These are phyloP conservation scores for Cucurbita maxima DNA, from an alignment of 306 rosid species.

Conservation along the genomic window DNA sequence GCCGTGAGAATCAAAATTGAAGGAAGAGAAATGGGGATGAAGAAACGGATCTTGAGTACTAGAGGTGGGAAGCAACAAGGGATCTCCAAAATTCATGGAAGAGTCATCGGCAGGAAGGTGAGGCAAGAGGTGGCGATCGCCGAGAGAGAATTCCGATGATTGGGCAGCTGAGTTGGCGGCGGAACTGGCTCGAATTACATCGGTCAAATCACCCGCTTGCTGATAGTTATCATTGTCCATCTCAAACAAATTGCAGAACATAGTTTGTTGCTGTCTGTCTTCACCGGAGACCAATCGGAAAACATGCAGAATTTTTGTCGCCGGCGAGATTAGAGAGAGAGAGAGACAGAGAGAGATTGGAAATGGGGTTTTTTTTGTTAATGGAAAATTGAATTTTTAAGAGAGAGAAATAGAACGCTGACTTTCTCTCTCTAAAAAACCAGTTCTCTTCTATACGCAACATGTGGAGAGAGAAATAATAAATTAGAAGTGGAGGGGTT, in stretches of 20 bases:
- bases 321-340: not conserved
- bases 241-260: conserved; percentile 40
- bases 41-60: conserved; percentile 59
- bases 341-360: not conserved
- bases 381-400: not conserved
- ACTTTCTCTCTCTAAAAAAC: not conserved
- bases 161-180: not conserved
- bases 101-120: conserved; percentile 9
- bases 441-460: not conserved
- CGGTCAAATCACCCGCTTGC: conserved; percentile 72
- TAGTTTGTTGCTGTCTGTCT: not conserved
- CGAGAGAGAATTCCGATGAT: not conserved
- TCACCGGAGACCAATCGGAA: not conserved
- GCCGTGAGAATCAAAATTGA: conserved; percentile 5
- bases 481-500: not conserved
- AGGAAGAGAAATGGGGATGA: conserved; percentile 12
- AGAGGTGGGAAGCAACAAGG: conserved; percentile 26
- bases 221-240: conserved; percentile 41
- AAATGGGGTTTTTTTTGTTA: not conserved
- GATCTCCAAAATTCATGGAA: conserved; percentile 55
- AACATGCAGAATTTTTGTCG: not conserved
- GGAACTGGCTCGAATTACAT: conserved; percentile 38
- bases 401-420: not conserved
- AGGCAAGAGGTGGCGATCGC: not conserved
- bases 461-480: not conserved